Base-by-base conservation (phyloP, 1,139 yeast genomes). In the Taphrina pruni region DNA sequence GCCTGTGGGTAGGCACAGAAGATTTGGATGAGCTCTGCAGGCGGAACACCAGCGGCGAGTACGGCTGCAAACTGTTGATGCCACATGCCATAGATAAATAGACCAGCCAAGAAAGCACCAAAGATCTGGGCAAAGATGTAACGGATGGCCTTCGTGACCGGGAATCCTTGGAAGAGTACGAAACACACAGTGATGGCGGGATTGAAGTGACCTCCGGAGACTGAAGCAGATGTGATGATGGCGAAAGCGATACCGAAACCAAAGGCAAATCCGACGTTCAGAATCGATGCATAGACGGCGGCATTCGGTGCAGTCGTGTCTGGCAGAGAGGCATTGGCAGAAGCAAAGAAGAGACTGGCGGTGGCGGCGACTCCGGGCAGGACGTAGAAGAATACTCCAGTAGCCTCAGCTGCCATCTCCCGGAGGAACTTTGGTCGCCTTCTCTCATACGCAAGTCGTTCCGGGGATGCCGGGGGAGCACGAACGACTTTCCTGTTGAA, bases 151-250 rank as follows among this genome's bases (percentile, higher is more conserved):
- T 81, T 81, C 72, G 76, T 78, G 74, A 79, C 75, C 45, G 84
- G 83, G 73, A 81, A 81, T 4, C 81, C 82, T 75, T 83, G 78
- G 72, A 76, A 81, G 6, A 79, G 73, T 60, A 79, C 82, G 73
- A 80, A 77, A 14, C 80, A 74, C 14, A 81, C 60, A 0, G 84
- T 81, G 55, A 81, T 79, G 65, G 82, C 81, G 11, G 83, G 83
- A 73, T 81, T 81, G 71, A 81, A 72, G 74, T 81, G 84, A 21
- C 58, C 58, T 6, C 84, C 84, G 56, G 83, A 81, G 66, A 81
- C 76, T 71, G 84, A 83, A 65, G 83, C 84, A 56, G 69, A 51
- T 1, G 60, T 58, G 52, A 65, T 65, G 58, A 65, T 50, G 41
- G 69, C 69, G 60, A 65, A 65, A 5, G 69, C 69, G 45, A 65